A percentile compares a stretch with the other conserved stretches of the same genome.
Conservation (phyloP, 768 basidiomycete genomes). For the Termitomyces sp. region DNA sequence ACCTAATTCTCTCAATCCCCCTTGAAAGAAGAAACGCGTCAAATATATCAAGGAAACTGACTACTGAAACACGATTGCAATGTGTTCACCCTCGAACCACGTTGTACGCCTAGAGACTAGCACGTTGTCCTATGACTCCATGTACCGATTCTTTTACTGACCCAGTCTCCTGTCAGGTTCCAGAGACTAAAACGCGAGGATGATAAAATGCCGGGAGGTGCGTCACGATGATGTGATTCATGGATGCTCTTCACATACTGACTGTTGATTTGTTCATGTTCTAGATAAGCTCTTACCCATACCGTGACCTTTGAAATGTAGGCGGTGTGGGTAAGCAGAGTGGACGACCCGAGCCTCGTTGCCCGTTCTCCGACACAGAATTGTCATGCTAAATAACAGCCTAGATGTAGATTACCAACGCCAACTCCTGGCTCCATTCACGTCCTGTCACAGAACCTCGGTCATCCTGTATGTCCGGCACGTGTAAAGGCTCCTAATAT, state of each 20-base stretch:
- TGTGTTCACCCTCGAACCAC: neutral
- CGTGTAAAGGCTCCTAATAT: neutral
- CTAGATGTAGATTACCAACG: neutral
- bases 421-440: neutral
- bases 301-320: neutral
- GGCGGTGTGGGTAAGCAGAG: neutral
- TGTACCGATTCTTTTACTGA: neutral
- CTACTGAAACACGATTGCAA: neutral
- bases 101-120: neutral
- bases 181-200: neutral
- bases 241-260: neutral
- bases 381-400: neutral
- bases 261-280: neutral
- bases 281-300: neutral
- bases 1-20: too few species aligned
- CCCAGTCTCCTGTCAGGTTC: neutral
- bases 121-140: neutral
- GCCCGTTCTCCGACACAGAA: neutral
- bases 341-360: neutral
- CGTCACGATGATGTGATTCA: neutral
- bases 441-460: neutral
- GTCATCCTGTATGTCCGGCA: neutral
- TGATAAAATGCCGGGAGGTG: neutral
- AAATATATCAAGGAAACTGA: too few species aligned
- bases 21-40: too few species aligned